phyloP scores from a whole-genome alignment of 2,329 filamentous ascomycete species.

The Diaporthe nobilis region DNA sequence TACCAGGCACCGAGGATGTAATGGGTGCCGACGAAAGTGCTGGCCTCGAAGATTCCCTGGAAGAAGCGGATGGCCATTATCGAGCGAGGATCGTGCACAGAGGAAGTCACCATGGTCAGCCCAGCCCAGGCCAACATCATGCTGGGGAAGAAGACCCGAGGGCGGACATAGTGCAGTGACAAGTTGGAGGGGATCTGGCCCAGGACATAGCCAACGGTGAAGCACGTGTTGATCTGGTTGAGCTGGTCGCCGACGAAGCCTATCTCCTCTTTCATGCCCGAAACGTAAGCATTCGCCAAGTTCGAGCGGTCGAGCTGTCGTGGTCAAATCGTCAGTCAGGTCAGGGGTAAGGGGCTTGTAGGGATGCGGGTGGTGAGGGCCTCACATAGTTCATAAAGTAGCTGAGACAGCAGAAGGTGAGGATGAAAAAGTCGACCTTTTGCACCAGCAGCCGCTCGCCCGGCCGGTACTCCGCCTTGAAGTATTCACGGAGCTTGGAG shows the following conservation, averaged over 20 bases:
- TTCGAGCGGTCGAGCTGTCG: conserved; percentile 64
- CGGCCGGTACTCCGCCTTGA: conserved; percentile 53
- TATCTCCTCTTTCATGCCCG: conserved; percentile 67
- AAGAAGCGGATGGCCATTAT: conserved; percentile 74
- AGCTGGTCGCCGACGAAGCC: conserved; percentile 63
- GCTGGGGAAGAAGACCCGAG: conserved; percentile 73
- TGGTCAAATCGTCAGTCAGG: conserved; percentile 11
- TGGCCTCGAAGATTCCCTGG: conserved; percentile 68
- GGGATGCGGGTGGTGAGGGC: conserved; percentile 1
- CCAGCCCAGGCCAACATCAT: conserved; percentile 76
- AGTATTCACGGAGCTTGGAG: conserved; percentile 50
- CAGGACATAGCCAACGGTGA: conserved; percentile 57
- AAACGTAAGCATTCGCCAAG: conserved; percentile 68
- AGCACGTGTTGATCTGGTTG: conserved; percentile 68
- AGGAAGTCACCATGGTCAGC: conserved; percentile 73
- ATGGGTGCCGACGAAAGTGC: conserved; percentile 70
- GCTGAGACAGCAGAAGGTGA: conserved; percentile 73
- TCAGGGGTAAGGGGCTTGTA: background rate
- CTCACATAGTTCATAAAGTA: conserved; percentile 59
- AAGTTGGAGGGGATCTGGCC: conserved; percentile 75
- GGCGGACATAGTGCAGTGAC: conserved; percentile 73
- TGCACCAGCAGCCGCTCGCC: conserved; percentile 61
- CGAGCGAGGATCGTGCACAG: conserved; percentile 62
- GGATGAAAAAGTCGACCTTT: conserved; percentile 75
- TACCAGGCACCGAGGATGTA: conserved; percentile 75